Evolutionary conservation across 371 early-diverging fungal genomes (phyloP), one percentile per base, ranked within the genome.

Genomic region (Apophysomyces trapeziformis): DNA sequence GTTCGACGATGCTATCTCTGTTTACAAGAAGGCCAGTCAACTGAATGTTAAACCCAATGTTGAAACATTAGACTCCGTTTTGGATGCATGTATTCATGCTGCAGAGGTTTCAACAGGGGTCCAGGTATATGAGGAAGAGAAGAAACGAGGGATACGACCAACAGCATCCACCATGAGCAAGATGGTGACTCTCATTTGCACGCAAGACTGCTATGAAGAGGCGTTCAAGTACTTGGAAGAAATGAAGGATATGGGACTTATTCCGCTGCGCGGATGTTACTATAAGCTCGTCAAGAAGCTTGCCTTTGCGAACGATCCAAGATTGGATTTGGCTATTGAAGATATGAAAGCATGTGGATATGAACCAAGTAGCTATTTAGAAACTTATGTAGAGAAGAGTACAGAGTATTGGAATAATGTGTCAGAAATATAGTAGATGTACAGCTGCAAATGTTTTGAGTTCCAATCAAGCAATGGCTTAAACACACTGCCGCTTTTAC

Each of bases 191-290:
- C 60, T 91, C 21, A 71, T 68, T 44, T 77, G 80, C n/a, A 82
- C 82, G 0, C 84, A 87, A 61, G 82, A 81, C 14, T 80, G 88
- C 71, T 93, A 91, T 65, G 92, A 92, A 70, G 90, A 87, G 26
- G 92, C 91, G 8, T 93, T 93, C 64, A 72, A 74, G 45, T 92
- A 90, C 57, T 71, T 93, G 65, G 92, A 92, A 72, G 78, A 88
- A 45, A 90, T 91, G 89, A 90, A 90, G 70, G 68, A 82, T 14
- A 72, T 76, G 18, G 78, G 79, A 38, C 78, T 88, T 66, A 75
- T 83, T 18, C 93, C 93, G 0, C 67, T 76, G 1, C 82, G 84
- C 63, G 74, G 80, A 2, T 78, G 84, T 14, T 91, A 91, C 64
- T 82, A 85, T 36, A 74, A 73, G 6, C 71, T 93, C 5, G 84